Base-by-base conservation (phyloP, 2,329 filamentous ascomycete genomes). In the Trichoderma asperellum region DNA sequence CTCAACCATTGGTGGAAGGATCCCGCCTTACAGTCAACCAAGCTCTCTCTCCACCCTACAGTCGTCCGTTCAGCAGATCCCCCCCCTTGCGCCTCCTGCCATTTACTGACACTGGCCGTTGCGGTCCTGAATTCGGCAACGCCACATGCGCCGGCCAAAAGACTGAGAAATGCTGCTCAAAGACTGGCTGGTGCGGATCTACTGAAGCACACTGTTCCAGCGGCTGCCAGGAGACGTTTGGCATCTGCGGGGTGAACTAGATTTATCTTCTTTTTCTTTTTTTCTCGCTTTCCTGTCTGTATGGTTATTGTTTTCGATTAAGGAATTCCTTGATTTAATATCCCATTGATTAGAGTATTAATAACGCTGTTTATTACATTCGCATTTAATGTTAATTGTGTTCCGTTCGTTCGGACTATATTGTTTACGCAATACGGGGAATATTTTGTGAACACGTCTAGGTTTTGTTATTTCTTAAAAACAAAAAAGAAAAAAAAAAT, bases 191-290 rank as follows among this genome's bases (percentile, higher is more conserved):
- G 73, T 83, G 82, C 72, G 81, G 83, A 53, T 74, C 74, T 24
- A 78, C 78, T 1, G 75, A 74, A n/a, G 79, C 78, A 43, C 79
- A 83, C 70, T 83, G 81, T 72, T 75, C 75, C 34, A 73, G 70
- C 0, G 80, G 79, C 12, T 83, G 82, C 70, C 81, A 83, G 72
- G 70, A 74, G 8, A 73, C 60, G 11, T 79, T 73, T 58, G 78
- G 77, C 4, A 76, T 71, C 1, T 79, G 77, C 43, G 65, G 69
- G 12, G 34, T 32, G 52, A 49, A 43, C 18, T 62, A 21, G 16
- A 43, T 43, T 2, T 40, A 24, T 18, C 6, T 27, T 53, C 0
- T 2, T 52, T 37, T 24, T 4, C 29, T 40, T 2, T 43, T 6
- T 2, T 11, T 43, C 10, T 40, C 16, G 7, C 16, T 43, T 11